phyloP scores from a whole-genome alignment of 768 basidiomycete species.

The Boletus reticulatus region DNA sequence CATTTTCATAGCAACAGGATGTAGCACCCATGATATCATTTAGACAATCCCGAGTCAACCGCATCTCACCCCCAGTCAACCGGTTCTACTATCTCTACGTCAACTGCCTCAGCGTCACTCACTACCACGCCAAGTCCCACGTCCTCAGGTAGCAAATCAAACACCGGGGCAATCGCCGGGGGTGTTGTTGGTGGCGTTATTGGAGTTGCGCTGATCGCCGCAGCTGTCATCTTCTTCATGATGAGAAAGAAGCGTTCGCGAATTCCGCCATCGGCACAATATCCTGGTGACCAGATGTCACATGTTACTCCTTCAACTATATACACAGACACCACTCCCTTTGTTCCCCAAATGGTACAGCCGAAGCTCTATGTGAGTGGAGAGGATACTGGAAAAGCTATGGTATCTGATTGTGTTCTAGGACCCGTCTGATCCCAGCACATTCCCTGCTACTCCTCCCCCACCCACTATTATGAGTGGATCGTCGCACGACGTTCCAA shows the following conservation, averaged over 20 bases:
- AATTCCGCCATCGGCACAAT: slow-evolving; percentile 17
- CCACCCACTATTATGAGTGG: slow-evolving; percentile 9
- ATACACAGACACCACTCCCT: slow-evolving; percentile 11
- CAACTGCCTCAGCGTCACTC: slow-evolving; percentile 17
- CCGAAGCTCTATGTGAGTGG: slow-evolving; percentile 31
- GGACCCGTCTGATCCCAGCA: slow-evolving; percentile 38
- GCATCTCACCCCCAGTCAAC: slow-evolving; percentile 34
- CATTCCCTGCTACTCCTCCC: slow-evolving; percentile 33
- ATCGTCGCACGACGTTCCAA: slow-evolving; percentile 6
- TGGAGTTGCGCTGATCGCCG: slow-evolving; percentile 42
- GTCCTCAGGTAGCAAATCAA: slow-evolving; percentile 11
- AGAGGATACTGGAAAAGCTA: not conserved
- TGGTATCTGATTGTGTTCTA: slow-evolving; percentile 11
- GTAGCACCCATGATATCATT: not conserved
- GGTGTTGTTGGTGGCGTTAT: slow-evolving; percentile 67
- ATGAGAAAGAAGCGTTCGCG: slow-evolving; percentile 28
- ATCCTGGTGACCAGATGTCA: not conserved
- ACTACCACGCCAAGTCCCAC: slow-evolving; percentile 4
- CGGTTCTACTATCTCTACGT: slow-evolving; percentile 7
- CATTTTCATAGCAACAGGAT: not conserved
- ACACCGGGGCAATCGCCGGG: slow-evolving; percentile 58
- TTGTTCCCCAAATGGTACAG: slow-evolving; percentile 19
- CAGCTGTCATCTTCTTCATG: slow-evolving; percentile 39
- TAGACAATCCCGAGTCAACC: slow-evolving; percentile 45
- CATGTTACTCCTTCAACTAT: not conserved